Evolutionary conservation across 2,329 filamentous ascomycete genomes (phyloP).

Genomic region (Monosporascus sp.): DNA sequence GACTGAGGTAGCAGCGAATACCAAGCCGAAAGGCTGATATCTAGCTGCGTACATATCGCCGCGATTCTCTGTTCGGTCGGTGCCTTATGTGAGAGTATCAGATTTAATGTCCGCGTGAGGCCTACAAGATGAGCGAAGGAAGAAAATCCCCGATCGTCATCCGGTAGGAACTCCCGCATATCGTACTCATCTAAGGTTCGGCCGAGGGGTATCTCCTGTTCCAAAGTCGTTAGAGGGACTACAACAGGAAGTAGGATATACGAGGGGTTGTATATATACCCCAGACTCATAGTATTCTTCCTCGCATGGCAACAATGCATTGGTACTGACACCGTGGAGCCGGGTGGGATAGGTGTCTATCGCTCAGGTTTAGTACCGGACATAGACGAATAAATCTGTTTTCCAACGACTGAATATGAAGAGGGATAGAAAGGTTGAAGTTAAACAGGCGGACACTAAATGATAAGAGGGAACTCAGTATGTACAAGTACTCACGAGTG

Average conservation of each 20-base stretch:
- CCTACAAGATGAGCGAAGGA: background rate
- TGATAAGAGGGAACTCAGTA: no score
- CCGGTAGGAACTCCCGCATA: background rate
- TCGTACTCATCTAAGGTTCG: background rate
- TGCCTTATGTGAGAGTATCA: background rate
- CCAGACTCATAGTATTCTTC: background rate
- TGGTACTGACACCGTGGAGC: background rate
- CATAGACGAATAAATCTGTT: no score
- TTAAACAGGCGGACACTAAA: no score
- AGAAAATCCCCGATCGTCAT: background rate
- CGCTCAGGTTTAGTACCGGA: background rate
- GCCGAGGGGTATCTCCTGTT: background rate
- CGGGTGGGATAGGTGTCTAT: background rate
- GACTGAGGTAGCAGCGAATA: background rate
- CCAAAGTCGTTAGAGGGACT: background rate
- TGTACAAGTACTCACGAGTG: background rate
- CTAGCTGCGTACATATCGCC: background rate
- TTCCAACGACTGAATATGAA: no score
- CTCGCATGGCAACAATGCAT: background rate
- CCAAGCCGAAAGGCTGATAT: background rate
- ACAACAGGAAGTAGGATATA: background rate
- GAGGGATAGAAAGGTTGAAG: no score
- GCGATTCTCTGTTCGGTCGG: background rate
- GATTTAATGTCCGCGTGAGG: background rate
- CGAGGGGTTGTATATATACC: background rate